Conservation (phyloP, 345 rosid genomes). For the Populus alba region DNA sequence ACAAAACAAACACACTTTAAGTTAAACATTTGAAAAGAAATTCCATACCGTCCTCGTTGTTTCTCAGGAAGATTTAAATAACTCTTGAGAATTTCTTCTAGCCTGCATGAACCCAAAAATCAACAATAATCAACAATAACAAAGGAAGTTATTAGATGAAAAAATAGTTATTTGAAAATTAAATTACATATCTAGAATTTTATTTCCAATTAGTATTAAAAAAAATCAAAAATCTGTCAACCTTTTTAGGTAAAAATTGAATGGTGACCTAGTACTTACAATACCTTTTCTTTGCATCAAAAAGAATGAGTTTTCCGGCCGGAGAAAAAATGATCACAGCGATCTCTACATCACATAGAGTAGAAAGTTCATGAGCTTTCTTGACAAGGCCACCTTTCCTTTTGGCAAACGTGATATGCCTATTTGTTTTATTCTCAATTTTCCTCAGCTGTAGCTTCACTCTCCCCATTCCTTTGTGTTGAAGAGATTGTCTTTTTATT, state of each 20-base stretch:
- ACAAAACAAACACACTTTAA: no score
- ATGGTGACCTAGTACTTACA: not conserved
- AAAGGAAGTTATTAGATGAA: not conserved
- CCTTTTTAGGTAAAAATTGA: no score
- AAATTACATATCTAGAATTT: not conserved
- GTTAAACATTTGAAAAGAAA: not conserved
- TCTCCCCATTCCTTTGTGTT: not conserved
- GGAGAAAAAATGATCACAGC: conserved; percentile 29
- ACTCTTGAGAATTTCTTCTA: conserved; percentile 3
- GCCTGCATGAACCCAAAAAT: not conserved
- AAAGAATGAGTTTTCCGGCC: conserved; percentile 30
- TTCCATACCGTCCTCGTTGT: conserved; percentile 10
- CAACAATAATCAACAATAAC: not conserved
- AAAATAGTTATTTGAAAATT: not conserved
- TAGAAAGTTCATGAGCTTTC: conserved; percentile 37
- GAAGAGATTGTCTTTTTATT: no score
- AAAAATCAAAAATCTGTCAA: no score
- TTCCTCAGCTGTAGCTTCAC: conserved; percentile 2
- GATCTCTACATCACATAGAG: conserved; percentile 28
- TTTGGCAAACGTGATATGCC: conserved; percentile 28
- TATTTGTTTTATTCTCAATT: conserved; percentile 19
- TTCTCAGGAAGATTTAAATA: not conserved
- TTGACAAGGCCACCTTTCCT: conserved; percentile 34
- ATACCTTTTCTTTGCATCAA: conserved; percentile 26
- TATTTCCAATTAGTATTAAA: no score